Evolutionary conservation across 345 rosid genomes (phyloP), one percentile per base, ranked within the genome.

Genomic region (Abelmoschus esculentus): DNA sequence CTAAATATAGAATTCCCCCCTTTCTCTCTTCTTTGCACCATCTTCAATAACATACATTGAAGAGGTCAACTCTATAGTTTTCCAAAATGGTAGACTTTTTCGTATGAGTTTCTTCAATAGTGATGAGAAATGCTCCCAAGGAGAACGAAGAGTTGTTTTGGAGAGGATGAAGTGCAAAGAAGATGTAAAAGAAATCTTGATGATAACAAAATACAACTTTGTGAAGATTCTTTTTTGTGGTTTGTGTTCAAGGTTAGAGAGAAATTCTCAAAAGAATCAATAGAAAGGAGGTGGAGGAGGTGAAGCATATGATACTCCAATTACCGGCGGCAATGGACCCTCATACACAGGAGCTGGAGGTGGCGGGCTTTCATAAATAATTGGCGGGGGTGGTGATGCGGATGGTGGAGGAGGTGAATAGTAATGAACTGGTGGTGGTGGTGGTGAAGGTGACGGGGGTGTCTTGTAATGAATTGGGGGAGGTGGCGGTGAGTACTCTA

Each of bases 201-300:
- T 1, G 1, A 38, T 38, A 38, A 8, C 66, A 70, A 58, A 72
- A 61, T 36, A 31, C 70, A 42, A 55, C 55, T 72, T 58, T 17
- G 59, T 40, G 32, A 42, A 38, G 9, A 9, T 7, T 19, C 22
- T 22, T 17, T 75, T 38, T 58, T 22, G 19, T 14, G 61, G 36
- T 29, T 46, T 52, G 34, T 38, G 68, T 36, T 14, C 66, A 46
- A 40, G 81, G 80, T 78, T 83, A 74, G 81, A 81, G 83, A 71
- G 54, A 19, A 55, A 19, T 80, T 82, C 81, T 82, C 85, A 82
- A 84, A 89, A 88, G 87, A 91, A 90, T 93, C 87, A 93, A 83
- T 93, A 93, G 84, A 83, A 89, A 72, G 96, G 96, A 50, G 98
- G 98, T 12, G 97, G 98, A 18, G 98, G 98, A 65, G 98, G 97